A percentile compares a stretch with the other conserved stretches of the same genome.
Evolutionary conservation across 75 land plant genomes (phyloP).

Genomic region (Cryptomeria japonica): DNA sequence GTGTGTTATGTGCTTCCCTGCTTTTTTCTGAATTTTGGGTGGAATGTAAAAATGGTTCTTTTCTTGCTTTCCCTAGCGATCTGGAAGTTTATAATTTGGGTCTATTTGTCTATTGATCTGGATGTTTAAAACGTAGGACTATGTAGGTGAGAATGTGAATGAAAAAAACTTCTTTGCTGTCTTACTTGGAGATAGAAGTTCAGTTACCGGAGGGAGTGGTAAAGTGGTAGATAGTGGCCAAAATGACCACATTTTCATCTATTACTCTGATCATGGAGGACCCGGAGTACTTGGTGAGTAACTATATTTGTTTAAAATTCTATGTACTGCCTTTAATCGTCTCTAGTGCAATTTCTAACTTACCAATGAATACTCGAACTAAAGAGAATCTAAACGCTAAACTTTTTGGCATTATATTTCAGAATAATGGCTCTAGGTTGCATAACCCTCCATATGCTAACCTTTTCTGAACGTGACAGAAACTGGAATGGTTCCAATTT

Average conservation of each 20-base stretch:
- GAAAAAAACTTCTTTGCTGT: conserved; percentile 69
- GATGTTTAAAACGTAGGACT: conserved; percentile 50
- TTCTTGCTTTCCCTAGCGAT: neutral
- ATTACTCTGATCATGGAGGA: conserved; percentile 95
- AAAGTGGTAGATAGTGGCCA: conserved; percentile 85
- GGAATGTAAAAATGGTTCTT: neutral
- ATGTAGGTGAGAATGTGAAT: conserved; percentile 72
- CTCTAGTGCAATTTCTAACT: neutral
- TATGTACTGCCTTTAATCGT: neutral
- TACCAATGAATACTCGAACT: neutral
- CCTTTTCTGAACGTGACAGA: neutral
- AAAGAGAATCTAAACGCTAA: neutral
- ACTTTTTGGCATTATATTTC: neutral
- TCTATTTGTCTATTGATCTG: neutral
- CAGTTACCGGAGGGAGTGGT: conserved; percentile 81
- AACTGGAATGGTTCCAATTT: neutral
- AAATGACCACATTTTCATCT: conserved; percentile 79
- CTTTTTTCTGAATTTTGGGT: neutral
- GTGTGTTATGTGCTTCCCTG: conserved; percentile 16
- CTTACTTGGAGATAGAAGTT: conserved; percentile 64
- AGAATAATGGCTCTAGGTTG: neutral
- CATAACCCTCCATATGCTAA: neutral
- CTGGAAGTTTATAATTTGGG: neutral
- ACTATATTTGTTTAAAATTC: neutral
- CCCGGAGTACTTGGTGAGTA: conserved; percentile 86